Base-by-base conservation (phyloP, 208 protist genomes). In the Wallacemonas rigidus region DNA sequence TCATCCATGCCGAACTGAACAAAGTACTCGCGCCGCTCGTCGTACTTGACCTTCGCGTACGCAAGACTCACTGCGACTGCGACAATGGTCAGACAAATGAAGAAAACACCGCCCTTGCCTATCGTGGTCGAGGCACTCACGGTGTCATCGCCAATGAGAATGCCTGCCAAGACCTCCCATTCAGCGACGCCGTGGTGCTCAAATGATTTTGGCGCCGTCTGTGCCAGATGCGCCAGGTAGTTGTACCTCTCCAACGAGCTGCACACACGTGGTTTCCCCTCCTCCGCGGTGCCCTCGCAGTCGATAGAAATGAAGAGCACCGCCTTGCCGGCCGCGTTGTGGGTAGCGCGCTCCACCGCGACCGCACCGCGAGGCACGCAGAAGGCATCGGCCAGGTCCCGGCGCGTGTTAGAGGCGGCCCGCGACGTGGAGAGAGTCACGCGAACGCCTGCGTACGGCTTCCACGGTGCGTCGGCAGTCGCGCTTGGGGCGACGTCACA, bases 21-120 rank as follows among this genome's bases (percentile, higher is more conserved):
- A 60, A 93, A 90, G 75, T 94, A 89, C 62, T 93, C 79, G 11
- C 87, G 88, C 5, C 82, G 78, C 74, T 92, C 87, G 43, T 77
- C 77, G 71, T 92, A 95, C 69, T 88, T 90, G 17, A 83, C 41
- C 38, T 86, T 77, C 45, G 79, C 82, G 58, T 86, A 90, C 5
- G 83, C 78, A 1, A 80, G 69, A 62, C 92, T 71, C 14, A 71
- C 76, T 5, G 54, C 63, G 2, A 76, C 67, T 12, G 71, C 26
- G 3, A 91, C 17, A 35, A 83, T 57, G 14, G 78, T 83, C 12
- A 69, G 4, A 47, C 77, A 85, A 47, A 74, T 75, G 67, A 88
- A 45, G 14, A 78, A 65, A 2, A 51, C 26, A 17, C 60, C 60
- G 26, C 60, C 60, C n/a, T 65, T 65, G 43, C 60, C 43, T n/a